Conservation (phyloP, 441 rosid genomes). For the Populus hybrid region DNA sequence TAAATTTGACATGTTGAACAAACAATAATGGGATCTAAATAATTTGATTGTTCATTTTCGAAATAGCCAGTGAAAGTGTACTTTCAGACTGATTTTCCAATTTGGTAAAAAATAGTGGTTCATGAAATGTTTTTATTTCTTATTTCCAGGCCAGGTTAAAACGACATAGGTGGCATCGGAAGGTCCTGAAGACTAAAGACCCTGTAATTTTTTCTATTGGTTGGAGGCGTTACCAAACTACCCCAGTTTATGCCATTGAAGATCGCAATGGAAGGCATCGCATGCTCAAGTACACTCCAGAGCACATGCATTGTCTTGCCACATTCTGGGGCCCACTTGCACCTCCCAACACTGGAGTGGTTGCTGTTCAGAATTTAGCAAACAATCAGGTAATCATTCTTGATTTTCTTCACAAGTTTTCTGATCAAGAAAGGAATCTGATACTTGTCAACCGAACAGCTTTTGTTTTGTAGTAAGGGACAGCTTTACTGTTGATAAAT, state of each 20-base stretch:
- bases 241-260: constrained; percentile 80
- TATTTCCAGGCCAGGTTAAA: no score
- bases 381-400: constrained; percentile 55
- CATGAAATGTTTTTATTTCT: no score
- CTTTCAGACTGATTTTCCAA: no score
- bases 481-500: not conserved
- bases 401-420: constrained; percentile 2
- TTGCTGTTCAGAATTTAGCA: constrained; percentile 77
- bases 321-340: constrained; percentile 97
- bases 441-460: not conserved
- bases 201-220: constrained; percentile 92
- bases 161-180: constrained; percentile 57
- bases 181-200: constrained; percentile 85
- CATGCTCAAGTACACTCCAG: constrained; percentile 97
- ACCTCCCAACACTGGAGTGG: constrained; percentile 82
- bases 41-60: no score
- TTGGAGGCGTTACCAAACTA: constrained; percentile 93
- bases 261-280: constrained; percentile 85
- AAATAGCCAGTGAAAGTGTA: no score
- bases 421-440: not conserved
- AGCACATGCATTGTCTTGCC: constrained; percentile 94
- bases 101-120: no score
- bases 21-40: no score
- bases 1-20: no score
- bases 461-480: not conserved